These are phyloP conservation scores for apple (Malus domestica) DNA, from an alignment of 306 rosid species.

Conservation along the genomic window DNA sequence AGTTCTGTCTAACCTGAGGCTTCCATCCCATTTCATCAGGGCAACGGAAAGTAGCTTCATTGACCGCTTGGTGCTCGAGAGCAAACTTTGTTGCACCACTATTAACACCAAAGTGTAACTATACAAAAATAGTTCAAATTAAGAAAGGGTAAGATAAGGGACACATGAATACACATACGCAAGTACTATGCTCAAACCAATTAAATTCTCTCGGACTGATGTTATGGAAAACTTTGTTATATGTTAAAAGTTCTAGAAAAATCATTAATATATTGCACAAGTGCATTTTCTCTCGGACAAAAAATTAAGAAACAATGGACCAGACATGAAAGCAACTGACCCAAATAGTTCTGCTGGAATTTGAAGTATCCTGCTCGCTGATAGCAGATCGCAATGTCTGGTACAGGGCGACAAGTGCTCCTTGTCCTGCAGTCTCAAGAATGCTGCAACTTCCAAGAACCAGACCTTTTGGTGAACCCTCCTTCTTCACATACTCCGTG, in stretches of 20 bases:
- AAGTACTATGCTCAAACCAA: not conserved
- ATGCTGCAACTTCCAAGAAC: conserved; percentile 70
- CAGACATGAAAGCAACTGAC: conserved; percentile 35
- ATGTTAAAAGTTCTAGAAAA: too few relatives aligned
- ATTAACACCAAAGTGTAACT: conserved; percentile 96
- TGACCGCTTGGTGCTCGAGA: conserved; percentile 86
- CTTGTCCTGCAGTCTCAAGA: conserved; percentile 94
- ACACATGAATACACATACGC: not conserved
- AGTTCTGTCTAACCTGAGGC: conserved; percentile 61
- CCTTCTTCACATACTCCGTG: conserved; percentile 55
- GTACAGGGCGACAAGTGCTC: conserved; percentile 48
- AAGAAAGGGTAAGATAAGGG: conserved; percentile 7
- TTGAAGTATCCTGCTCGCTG: conserved; percentile 41
- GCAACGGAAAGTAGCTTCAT: conserved; percentile 93
- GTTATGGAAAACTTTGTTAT: not conserved
- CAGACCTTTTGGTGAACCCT: conserved; percentile 75
- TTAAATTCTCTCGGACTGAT: not conserved
- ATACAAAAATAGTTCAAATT: conserved; percentile 5
- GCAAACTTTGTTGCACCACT: conserved; percentile 93
- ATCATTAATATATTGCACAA: not conserved
- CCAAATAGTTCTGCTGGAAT: conserved; percentile 58
- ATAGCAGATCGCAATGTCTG: conserved; percentile 63
- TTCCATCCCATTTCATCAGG: conserved; percentile 99
- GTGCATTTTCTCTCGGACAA: not conserved
- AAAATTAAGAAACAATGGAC: not conserved